phyloP scores from a whole-genome alignment of 345 rosid genomes.

The Euphorbia lathyris region DNA sequence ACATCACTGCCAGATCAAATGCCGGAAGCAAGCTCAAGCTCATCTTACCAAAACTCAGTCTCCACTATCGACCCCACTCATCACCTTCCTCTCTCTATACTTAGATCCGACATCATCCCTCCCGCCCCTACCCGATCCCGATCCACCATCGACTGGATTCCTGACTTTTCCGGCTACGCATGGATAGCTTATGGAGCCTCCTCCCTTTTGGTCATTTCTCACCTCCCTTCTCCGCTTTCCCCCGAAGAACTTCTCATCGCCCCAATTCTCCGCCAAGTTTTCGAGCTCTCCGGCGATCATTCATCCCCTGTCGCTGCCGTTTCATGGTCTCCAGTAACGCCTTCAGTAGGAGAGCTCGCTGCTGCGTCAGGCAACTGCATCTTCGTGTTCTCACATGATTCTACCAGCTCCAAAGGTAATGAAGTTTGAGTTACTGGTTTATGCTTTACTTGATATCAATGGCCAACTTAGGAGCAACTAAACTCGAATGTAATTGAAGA shows the following conservation, averaged over 20 bases:
- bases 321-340: conserved; percentile 70
- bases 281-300: conserved; percentile 52
- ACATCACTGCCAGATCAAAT: conserved; percentile 19
- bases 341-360: conserved; percentile 78
- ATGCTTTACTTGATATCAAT: background rate
- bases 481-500: background rate
- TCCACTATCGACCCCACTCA: conserved; percentile 44
- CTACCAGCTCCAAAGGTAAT: conserved; percentile 45
- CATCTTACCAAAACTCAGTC: conserved; percentile 26
- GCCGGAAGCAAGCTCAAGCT: conserved; percentile 37
- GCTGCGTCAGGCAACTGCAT: conserved; percentile 61
- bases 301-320: conserved; percentile 56
- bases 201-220: conserved; percentile 84
- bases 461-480: background rate
- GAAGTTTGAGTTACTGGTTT: background rate
- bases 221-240: conserved; percentile 82
- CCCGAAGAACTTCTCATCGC: conserved; percentile 50
- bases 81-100: conserved; percentile 55
- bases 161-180: conserved; percentile 79
- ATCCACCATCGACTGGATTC: conserved; percentile 76
- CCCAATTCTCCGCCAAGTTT: conserved; percentile 77
- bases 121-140: conserved; percentile 62
- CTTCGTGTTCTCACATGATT: conserved; percentile 47
- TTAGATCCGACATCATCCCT: conserved; percentile 59
- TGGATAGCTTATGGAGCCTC: conserved; percentile 96